Conservation (phyloP, 1,284 basidiomycete genomes). For the Blastosporella zonata region DNA sequence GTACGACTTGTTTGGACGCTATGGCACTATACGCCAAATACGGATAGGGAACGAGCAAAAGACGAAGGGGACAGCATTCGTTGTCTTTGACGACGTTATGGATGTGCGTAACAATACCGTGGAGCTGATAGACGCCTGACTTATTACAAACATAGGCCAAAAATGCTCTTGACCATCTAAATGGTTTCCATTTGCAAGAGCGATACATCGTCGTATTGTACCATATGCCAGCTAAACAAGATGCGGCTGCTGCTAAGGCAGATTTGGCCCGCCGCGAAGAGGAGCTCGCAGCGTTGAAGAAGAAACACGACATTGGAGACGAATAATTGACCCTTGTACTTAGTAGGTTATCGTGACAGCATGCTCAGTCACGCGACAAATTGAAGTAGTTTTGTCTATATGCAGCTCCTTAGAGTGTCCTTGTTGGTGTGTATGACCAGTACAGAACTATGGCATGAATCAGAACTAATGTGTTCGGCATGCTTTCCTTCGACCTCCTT, state of each 20-base stretch:
- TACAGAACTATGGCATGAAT: constrained; percentile 6
- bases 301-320: constrained; percentile 79
- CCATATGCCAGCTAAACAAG: constrained; percentile 95
- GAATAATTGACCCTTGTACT: constrained; percentile 37
- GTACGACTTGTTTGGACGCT: constrained; percentile 97
- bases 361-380: constrained; percentile 6
- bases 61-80: constrained; percentile 94
- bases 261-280: constrained; percentile 91
- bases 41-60: constrained; percentile 90
- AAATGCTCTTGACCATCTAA: constrained; percentile 93
- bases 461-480: constrained; percentile 15
- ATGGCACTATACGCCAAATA: constrained; percentile 95
- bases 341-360: constrained; percentile 19
- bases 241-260: constrained; percentile 88
- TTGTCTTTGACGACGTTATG: constrained; percentile 90
- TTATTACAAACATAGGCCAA: constrained; percentile 62
- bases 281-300: constrained; percentile 86
- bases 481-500: constrained; percentile 4
- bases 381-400: constrained; percentile 13
- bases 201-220: constrained; percentile 97
- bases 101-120: constrained; percentile 55
- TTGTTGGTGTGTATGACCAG: background rate
- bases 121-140: constrained; percentile 17
- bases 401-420: constrained; percentile 3
- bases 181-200: constrained; percentile 98